Percentiles rank a stretch among this genome's conserved stretches.
Evolutionary conservation across 1,284 basidiomycete genomes (phyloP).

Genomic region (Ceratobasidium sp.): DNA sequence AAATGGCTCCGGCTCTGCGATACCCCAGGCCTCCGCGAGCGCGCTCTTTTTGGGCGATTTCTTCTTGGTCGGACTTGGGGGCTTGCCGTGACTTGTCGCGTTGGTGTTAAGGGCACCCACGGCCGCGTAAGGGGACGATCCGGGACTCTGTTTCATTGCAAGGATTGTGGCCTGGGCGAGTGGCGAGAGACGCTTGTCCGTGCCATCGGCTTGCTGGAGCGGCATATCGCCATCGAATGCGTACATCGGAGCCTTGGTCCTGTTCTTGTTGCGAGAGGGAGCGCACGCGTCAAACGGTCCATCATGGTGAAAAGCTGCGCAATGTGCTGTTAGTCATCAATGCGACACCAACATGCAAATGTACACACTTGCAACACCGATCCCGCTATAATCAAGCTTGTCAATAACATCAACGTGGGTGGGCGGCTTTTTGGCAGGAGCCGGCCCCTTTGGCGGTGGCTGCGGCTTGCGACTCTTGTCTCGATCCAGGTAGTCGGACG

Average conservation of each 20-base stretch:
- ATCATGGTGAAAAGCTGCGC: constrained; percentile 82
- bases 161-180: constrained; percentile 45
- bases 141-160: constrained; percentile 43
- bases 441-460: constrained; percentile 52
- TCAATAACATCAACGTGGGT: constrained; percentile 70
- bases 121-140: constrained; percentile 43
- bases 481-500: constrained; percentile 31
- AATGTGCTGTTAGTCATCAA: constrained; percentile 30
- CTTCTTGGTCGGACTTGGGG: constrained; percentile 38
- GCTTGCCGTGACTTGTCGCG: constrained; percentile 46
- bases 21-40: constrained; percentile 72
- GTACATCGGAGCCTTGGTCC: constrained; percentile 77
- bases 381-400: constrained; percentile 67
- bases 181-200: constrained; percentile 47
- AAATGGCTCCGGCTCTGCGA: constrained; percentile 84
- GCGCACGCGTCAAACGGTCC: constrained; percentile 88
- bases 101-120: constrained; percentile 20
- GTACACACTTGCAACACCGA: constrained; percentile 72
- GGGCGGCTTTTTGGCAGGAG: constrained; percentile 70
- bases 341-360: constrained; percentile 20
- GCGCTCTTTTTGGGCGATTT: constrained; percentile 44
- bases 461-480: constrained; percentile 56
- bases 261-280: constrained; percentile 80
- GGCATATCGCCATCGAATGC: constrained; percentile 66
- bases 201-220: constrained; percentile 56